Conservation (phyloP, 78 protist species). For the Dictyostelium purpureum region DNA sequence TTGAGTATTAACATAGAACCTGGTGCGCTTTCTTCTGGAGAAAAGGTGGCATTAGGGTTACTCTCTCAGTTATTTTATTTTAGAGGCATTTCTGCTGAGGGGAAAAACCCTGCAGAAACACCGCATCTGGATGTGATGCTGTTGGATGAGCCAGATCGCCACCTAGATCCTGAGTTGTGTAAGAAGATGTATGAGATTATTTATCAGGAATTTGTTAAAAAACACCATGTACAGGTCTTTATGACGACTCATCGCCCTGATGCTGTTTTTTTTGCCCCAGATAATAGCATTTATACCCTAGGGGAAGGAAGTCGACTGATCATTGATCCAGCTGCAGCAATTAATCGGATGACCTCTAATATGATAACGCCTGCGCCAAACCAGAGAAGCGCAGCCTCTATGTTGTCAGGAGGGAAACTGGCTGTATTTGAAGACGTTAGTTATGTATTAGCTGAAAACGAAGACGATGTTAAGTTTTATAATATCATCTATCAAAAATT, state of each 20-base stretch:
- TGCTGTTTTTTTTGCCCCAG: background rate
- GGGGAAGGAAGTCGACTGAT: background rate
- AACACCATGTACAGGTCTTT: background rate
- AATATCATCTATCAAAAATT: background rate
- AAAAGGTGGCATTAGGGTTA: background rate
- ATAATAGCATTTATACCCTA: background rate
- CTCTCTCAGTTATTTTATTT: background rate
- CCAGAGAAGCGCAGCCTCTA: background rate
- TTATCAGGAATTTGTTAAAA: background rate
- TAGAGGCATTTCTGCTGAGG: background rate
- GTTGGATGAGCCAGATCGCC: background rate
- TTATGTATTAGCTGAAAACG: background rate
- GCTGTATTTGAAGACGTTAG: background rate
- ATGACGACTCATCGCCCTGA: background rate
- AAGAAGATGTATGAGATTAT: background rate
- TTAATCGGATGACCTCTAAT: background rate
- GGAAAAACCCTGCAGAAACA: background rate
- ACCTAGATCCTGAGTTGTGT: background rate
- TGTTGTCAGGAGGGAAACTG: background rate
- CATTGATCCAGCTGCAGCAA: background rate
- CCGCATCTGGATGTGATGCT: background rate
- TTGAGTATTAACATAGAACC: background rate
- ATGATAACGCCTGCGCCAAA: background rate
- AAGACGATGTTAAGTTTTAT: background rate
- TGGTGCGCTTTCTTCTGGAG: background rate